Conservation (phyloP, 2,329 filamentous ascomycete species). For the Hypomyces rosellus region DNA sequence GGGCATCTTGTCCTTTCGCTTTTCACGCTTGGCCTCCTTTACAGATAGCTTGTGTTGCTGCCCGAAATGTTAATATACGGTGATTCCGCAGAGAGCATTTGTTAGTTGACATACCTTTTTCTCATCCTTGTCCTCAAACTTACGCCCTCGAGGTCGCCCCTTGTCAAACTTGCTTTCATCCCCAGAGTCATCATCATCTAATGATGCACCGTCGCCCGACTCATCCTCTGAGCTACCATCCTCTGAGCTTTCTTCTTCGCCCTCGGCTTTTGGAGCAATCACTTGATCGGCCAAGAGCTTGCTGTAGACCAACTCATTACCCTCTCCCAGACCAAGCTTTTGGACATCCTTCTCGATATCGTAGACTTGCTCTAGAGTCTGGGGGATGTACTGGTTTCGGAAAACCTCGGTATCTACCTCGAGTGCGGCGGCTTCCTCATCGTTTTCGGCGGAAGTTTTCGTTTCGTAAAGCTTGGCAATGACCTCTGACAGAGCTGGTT, state of each 20-base stretch:
- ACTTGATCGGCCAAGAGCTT: conserved; percentile 72
- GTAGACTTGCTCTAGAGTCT: conserved; percentile 92
- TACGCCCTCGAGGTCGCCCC: conserved; percentile 68
- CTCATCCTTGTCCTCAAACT: conserved; percentile 84
- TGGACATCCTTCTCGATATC: conserved; percentile 88
- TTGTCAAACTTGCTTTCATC: conserved; percentile 56
- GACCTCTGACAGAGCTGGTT: conserved; percentile 52
- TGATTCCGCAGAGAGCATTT: background rate
- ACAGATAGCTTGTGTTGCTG: conserved; percentile 75
- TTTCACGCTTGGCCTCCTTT: conserved; percentile 93
- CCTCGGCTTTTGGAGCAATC: conserved; percentile 32
- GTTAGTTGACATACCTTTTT: conserved; percentile 55
- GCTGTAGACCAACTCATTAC: conserved; percentile 74
- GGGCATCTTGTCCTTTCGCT: conserved; percentile 90
- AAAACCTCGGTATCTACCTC: conserved; percentile 89
- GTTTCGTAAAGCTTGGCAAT: conserved; percentile 63
- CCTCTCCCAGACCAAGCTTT: conserved; percentile 66
- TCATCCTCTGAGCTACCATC: conserved; percentile 33
- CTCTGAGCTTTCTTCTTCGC: conserved; percentile 35
- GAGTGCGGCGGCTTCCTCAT: conserved; percentile 49
- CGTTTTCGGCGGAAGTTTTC: conserved; percentile 42
- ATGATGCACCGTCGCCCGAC: conserved; percentile 44
- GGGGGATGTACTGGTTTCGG: conserved; percentile 91
- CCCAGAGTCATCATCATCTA: conserved; percentile 37
- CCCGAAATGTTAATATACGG: background rate